A percentile compares a stretch with the other conserved stretches of the same genome.
phyloP scores from a whole-genome alignment of 176 grass and related monocot genomes.

The Metroxylon sagu region DNA sequence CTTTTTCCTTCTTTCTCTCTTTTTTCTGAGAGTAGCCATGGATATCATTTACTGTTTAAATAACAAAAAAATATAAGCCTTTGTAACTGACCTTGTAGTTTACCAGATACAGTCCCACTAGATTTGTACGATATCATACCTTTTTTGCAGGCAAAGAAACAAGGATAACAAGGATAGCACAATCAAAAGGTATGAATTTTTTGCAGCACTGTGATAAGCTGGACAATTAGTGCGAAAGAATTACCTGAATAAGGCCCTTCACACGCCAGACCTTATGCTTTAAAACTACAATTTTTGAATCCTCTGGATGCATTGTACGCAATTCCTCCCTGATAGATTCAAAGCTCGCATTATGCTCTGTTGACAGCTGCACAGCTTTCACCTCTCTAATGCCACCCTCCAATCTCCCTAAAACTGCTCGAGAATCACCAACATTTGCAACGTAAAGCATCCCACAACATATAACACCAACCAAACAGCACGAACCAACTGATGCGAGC shows the following conservation, averaged over 20 bases:
- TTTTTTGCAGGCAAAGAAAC: too few species aligned
- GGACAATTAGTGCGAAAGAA: not conserved
- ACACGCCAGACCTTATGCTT: conserved; percentile 81
- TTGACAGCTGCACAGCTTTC: conserved; percentile 40
- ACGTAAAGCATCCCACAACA: conserved; percentile 48
- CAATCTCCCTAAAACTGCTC: conserved; percentile 46
- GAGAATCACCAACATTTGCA: conserved; percentile 65
- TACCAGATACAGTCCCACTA: too few species aligned
- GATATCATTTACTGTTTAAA: too few species aligned
- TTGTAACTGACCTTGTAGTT: too few species aligned
- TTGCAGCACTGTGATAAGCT: too few species aligned
- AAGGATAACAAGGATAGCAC: too few species aligned
- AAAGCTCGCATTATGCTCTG: conserved; percentile 51
- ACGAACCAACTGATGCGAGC: conserved; percentile 57
- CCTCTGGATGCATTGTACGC: conserved; percentile 38
- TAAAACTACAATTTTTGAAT: conserved; percentile 49
- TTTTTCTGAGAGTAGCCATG: too few species aligned
- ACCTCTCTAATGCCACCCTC: conserved; percentile 35
- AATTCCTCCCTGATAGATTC: conserved; percentile 56
- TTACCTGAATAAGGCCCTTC: conserved; percentile 70
- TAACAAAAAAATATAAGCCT: too few species aligned
- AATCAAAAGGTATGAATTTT: too few species aligned
- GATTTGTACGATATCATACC: too few species aligned
- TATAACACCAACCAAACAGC: conserved; percentile 56
- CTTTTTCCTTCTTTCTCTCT: too few species aligned